Evolutionary conservation across 257 asterid genomes (phyloP).

Genomic region (Capsicum baccatum): DNA sequence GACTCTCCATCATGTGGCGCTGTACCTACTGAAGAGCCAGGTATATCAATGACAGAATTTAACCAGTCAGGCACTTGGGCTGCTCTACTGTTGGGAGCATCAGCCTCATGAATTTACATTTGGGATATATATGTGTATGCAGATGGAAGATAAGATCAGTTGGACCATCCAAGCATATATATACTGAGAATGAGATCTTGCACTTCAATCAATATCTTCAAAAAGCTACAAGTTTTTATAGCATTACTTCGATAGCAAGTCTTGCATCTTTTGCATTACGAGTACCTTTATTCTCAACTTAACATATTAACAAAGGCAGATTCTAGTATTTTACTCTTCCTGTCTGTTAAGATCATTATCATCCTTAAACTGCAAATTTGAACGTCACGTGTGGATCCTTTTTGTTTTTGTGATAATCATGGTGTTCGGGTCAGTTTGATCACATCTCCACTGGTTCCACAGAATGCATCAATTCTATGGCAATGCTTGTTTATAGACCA

Average conservation of each 20-base stretch:
- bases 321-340: not conserved
- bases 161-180: not conserved
- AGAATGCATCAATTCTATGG: not conserved
- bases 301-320: not conserved
- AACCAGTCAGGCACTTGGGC: not conserved
- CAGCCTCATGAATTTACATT: not conserved
- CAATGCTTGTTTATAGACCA: not conserved
- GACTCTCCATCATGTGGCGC: not conserved
- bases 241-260: not conserved
- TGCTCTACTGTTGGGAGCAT: not conserved
- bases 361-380: not conserved
- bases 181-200: not conserved
- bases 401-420: not conserved
- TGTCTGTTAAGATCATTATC: not conserved
- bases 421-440: accelerated
- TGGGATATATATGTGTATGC: too few relatives aligned
- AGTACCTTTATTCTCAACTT: not conserved
- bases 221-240: not conserved
- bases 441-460: not conserved
- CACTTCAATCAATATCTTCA: not conserved
- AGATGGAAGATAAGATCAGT: not conserved
- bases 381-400: not conserved
- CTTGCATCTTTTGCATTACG: not conserved
- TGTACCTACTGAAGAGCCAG: not conserved
- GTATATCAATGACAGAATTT: not conserved